A percentile compares a stretch with the other conserved stretches of the same genome.
Conservation (phyloP, 202 grass and related monocot genomes). For the Saccharum hybrid region DNA sequence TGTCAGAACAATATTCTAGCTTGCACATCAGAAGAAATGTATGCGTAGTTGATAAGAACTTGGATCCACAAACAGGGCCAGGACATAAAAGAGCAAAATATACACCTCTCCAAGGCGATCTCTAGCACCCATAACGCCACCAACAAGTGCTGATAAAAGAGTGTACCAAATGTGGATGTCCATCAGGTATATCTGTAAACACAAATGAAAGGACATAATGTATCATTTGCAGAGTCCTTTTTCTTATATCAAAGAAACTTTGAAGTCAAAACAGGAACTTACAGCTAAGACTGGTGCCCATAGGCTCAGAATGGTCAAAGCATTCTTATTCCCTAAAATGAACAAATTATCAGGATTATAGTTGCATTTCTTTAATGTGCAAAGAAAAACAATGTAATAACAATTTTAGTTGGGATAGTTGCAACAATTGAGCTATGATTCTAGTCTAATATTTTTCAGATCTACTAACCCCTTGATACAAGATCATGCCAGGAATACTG, state of each 20-base stretch:
- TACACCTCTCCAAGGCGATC: conserved; percentile 96
- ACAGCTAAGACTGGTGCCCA: conserved; percentile 95
- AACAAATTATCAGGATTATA: conserved; percentile 32
- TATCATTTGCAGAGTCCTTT: conserved; percentile 6
- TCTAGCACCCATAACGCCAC: conserved; percentile 91
- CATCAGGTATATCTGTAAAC: conserved; percentile 88
- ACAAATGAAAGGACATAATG: conserved; percentile 29
- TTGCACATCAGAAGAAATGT: conserved; percentile 33
- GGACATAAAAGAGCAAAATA: conserved; percentile 18
- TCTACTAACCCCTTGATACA: conserved; percentile 83
- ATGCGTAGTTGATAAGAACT: conserved; percentile 8
- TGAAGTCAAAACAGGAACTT: conserved; percentile 48
- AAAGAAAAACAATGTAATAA: conserved; percentile 18
- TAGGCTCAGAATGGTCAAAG: conserved; percentile 86
- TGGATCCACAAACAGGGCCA: neutral
- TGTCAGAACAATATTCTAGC: conserved; percentile 24
- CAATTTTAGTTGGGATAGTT: neutral
- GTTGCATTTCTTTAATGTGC: conserved; percentile 37
- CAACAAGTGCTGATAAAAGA: conserved; percentile 81
- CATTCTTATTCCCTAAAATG: conserved; percentile 92
- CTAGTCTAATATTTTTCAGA: conserved; percentile 26
- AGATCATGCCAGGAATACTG: conserved; percentile 91
- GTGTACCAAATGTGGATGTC: conserved; percentile 99
- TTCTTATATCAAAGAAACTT: conserved; percentile 30
- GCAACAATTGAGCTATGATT: neutral